Evolutionary conservation across 805 yeast species (phyloP).

Genomic region (Candida vartiovaarae): DNA sequence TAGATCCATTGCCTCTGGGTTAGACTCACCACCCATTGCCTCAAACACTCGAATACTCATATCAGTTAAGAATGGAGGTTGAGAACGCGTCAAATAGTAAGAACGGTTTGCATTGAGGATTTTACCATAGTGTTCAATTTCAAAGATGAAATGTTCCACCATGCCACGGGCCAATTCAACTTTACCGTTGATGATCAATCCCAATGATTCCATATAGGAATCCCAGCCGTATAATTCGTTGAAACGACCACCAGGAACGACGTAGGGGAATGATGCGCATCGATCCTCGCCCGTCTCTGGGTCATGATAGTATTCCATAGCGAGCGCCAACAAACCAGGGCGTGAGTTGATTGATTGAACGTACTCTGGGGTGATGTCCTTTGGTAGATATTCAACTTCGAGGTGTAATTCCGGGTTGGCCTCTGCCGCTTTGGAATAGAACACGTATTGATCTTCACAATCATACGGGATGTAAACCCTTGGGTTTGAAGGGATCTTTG

Average conservation of each 20-base stretch:
- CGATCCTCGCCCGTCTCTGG: conserved; percentile 43
- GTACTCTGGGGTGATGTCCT: conserved; percentile 65
- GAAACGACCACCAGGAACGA: conserved; percentile 96
- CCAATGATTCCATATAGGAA: conserved; percentile 86
- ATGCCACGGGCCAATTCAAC: conserved; percentile 76
- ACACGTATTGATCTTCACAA: conserved; percentile 67
- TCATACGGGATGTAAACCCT: conserved; percentile 71
- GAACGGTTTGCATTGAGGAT: conserved; percentile 91
- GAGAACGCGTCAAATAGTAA: conserved; percentile 85
- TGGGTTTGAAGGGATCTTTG: conserved; percentile 67
- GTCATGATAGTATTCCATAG: conserved; percentile 48
- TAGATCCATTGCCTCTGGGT: conserved; percentile 49
- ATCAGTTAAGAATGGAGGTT: conserved; percentile 95
- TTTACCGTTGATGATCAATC: conserved; percentile 61
- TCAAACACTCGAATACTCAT: conserved; percentile 70
- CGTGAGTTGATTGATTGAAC: conserved; percentile 68
- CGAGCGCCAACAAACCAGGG: conserved; percentile 85
- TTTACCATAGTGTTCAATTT: conserved; percentile 85
- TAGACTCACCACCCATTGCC: conserved; percentile 43
- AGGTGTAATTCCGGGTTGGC: conserved; percentile 49
- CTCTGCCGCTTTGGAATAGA: conserved; percentile 47
- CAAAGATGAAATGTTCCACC: conserved; percentile 88
- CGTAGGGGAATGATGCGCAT: conserved; percentile 70
- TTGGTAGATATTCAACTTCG: conserved; percentile 74
- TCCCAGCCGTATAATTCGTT: conserved; percentile 99